These are phyloP conservation scores for Lomentospora prolificans DNA, from an alignment of 2,329 filamentous ascomycete species.

Conservation along the genomic window DNA sequence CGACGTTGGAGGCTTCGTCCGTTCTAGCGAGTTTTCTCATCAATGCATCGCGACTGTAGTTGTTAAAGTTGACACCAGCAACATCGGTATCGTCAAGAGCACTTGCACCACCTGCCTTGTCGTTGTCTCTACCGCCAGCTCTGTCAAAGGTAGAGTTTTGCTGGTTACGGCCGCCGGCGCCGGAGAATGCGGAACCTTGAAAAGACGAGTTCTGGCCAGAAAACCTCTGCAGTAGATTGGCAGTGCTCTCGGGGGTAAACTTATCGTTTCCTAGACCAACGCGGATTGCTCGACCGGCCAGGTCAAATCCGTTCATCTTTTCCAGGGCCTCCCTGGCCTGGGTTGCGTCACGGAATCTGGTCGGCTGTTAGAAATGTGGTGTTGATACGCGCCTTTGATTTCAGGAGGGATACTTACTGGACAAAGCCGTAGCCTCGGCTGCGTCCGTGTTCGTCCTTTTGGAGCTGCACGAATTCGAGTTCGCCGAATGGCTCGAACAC, in stretches of 20 bases:
- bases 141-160: conserved; percentile 86
- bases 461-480: conserved; percentile 92
- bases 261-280: conserved; percentile 99
- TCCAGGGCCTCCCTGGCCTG: conserved; percentile 91
- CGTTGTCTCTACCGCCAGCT: conserved; percentile 76
- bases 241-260: conserved; percentile 95
- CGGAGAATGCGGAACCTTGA: conserved; percentile 87
- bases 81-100: conserved; percentile 97
- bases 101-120: conserved; percentile 85
- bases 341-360: conserved; percentile 77
- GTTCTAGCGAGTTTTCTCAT: conserved; percentile 98
- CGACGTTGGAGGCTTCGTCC: conserved; percentile 58
- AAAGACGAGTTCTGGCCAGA: conserved; percentile 69
- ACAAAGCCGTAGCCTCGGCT: conserved; percentile 97
- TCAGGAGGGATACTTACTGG: conserved; percentile 56
- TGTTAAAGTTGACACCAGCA: conserved; percentile 97
- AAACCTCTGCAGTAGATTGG: conserved; percentile 85
- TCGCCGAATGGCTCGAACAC: conserved; percentile 97
- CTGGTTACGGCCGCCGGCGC: conserved; percentile 75
- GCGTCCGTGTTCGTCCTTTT: conserved; percentile 86
- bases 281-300: conserved; percentile 92
- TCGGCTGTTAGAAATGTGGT: conserved; percentile 22
- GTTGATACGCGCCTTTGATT: neutral
- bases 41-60: conserved; percentile 94
- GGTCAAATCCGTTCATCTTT: conserved; percentile 99